Evolutionary conservation across 1,284 basidiomycete species (phyloP).

Genomic region (Grifola frondosa): DNA sequence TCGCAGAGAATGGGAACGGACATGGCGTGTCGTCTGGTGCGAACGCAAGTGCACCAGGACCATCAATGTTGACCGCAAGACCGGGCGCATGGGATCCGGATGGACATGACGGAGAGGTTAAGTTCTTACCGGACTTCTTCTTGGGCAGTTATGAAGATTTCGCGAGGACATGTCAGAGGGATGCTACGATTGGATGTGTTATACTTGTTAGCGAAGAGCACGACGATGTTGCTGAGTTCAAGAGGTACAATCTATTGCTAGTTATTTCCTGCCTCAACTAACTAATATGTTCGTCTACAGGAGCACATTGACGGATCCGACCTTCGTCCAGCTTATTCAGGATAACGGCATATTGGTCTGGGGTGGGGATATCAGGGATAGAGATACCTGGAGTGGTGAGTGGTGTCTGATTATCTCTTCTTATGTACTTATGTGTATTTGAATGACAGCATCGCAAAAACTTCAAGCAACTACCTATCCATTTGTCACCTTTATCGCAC

Average conservation of each 20-base stretch:
- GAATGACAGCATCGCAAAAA: conserved; percentile 70
- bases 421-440: conserved; percentile 1
- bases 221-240: conserved; percentile 86
- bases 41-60: conserved; percentile 38
- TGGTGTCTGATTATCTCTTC: conserved; percentile 12
- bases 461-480: conserved; percentile 89
- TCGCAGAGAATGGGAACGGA: conserved; percentile 17
- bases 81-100: conserved; percentile 18
- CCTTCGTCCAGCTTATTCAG: conserved; percentile 64
- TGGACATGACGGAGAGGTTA: conserved; percentile 36
- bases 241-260: conserved; percentile 51
- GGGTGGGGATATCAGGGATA: conserved; percentile 81
- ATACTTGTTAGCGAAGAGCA: conserved; percentile 90
- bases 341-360: conserved; percentile 77
- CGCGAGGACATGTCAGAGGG: conserved; percentile 64
- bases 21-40: conserved; percentile 30
- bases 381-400: conserved; percentile 83
- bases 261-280: background rate
- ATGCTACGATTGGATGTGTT: conserved; percentile 76
- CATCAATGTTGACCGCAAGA: conserved; percentile 37
- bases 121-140: conserved; percentile 76
- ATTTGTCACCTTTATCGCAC: conserved; percentile 86
- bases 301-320: conserved; percentile 73
- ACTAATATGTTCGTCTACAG: conserved; percentile 35
- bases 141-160: conserved; percentile 84